Percentiles rank a stretch among this genome's conserved stretches.
These are phyloP conservation scores for Barnettozyma vustinii DNA, from an alignment of 805 yeast species.

Conservation along the genomic window DNA sequence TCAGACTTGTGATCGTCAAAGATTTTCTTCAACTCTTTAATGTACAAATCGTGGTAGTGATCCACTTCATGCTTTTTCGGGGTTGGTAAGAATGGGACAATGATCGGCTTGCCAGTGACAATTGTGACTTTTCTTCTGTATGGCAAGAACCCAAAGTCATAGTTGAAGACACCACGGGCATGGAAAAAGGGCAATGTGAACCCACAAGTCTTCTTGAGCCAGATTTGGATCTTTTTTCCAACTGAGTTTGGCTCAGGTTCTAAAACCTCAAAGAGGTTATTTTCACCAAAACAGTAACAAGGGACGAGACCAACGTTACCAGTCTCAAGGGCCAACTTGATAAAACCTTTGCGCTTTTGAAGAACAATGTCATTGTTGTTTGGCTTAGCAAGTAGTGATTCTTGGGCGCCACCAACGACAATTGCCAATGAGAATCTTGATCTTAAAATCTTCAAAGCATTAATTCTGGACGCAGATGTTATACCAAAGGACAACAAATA, in stretches of 20 bases:
- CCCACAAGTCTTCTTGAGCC: conserved; percentile 67
- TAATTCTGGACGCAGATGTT: conserved; percentile 73
- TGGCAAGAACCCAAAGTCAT: conserved; percentile 88
- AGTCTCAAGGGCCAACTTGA: conserved; percentile 74
- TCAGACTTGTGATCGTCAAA: conserved; percentile 61
- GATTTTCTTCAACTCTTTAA: conserved; percentile 53
- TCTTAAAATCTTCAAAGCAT: conserved; percentile 58
- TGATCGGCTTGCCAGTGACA: conserved; percentile 66
- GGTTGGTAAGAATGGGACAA: conserved; percentile 43
- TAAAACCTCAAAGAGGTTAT: conserved; percentile 49
- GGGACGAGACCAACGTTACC: conserved; percentile 84
- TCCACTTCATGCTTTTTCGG: conserved; percentile 50
- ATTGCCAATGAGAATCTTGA: conserved; percentile 75
- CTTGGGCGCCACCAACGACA: conserved; percentile 96
- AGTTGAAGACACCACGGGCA: conserved; percentile 88
- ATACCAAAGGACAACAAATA: conserved; percentile 77
- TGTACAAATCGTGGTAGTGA: conserved; percentile 67
- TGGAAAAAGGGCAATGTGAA: conserved; percentile 89
- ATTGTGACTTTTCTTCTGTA: conserved; percentile 75
- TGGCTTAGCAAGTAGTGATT: conserved; percentile 63
- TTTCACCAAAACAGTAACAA: conserved; percentile 88
- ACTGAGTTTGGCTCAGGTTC: conserved; percentile 38
- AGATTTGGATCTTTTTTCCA: conserved; percentile 55
- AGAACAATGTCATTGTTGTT: conserved; percentile 63
- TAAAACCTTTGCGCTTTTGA: conserved; percentile 79